Percentiles rank a stretch among this genome's conserved stretches.
Evolutionary conservation across 331 rosid species (phyloP).

Genomic region (Arachis monticola): DNA sequence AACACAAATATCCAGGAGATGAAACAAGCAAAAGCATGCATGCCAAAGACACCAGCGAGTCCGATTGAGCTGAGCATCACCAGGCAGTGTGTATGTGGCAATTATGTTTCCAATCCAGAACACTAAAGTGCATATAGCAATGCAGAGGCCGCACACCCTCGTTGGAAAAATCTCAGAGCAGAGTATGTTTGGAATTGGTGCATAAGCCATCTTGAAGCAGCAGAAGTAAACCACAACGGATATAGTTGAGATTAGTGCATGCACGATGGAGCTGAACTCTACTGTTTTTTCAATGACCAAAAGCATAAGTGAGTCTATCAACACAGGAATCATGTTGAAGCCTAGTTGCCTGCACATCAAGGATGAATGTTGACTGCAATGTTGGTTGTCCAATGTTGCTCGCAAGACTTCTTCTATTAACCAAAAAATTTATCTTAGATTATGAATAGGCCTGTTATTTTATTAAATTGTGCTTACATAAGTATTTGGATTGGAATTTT

Average conservation of each 20-base stretch:
- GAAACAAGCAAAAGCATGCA: constrained; percentile 75
- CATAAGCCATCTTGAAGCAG: no score
- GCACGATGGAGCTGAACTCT: constrained; percentile 64
- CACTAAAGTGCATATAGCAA: constrained; percentile 82
- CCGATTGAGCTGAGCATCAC: constrained; percentile 79
- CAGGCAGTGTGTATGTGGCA: constrained; percentile 85
- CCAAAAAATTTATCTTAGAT: no score
- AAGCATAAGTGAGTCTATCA: constrained; percentile 64
- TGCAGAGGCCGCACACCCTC: constrained; percentile 60
- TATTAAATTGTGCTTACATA: no score
- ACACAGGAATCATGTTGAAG: constrained; percentile 71
- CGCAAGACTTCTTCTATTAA: no score
- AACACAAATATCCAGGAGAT: constrained; percentile 76
- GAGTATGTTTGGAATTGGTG: no score
- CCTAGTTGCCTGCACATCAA: constrained; percentile 62
- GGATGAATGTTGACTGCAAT: no score
- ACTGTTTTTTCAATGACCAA: constrained; percentile 68
- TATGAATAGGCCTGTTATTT: no score
- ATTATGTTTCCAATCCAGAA: constrained; percentile 90
- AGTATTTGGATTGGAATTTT: no score
- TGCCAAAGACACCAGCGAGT: constrained; percentile 80
- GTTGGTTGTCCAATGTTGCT: no score
- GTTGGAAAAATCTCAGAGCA: no score
- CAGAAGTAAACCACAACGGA: no score
- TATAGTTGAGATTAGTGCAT: constrained; percentile 65